Conservation (phyloP, 306 rosid genomes). For the Pachyrhizus erosus region DNA sequence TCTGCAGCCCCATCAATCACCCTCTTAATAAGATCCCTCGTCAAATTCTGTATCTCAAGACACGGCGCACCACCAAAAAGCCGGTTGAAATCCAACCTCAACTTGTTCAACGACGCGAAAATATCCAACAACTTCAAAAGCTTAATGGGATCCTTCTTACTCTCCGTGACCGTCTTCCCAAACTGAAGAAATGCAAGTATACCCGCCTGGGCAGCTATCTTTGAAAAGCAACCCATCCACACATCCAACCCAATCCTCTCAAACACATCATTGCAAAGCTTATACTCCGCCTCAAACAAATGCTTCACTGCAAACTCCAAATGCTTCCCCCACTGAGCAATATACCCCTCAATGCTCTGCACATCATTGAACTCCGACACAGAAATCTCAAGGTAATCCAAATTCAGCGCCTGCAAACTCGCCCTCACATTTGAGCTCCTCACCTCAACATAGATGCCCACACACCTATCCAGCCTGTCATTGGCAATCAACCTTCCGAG, state of each 20-base stretch:
- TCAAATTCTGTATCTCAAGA: conserved; percentile 85
- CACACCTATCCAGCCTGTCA: conserved; percentile 77
- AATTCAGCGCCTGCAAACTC: conserved; percentile 84
- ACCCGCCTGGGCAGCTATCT: conserved; percentile 96
- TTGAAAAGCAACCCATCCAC: conserved; percentile 97
- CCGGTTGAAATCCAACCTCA: conserved; percentile 93
- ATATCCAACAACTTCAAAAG: conserved; percentile 91
- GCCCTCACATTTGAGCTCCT: conserved; percentile 93
- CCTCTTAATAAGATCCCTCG: conserved; percentile 95
- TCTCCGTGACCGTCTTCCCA: conserved; percentile 92
- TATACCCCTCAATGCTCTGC: conserved; percentile 90
- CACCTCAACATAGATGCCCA: conserved; percentile 83
- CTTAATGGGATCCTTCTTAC: conserved; percentile 96
- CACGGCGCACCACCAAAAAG: conserved; percentile 93
- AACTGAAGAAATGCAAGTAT: conserved; percentile 95
- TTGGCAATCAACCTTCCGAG: conserved; percentile 81
- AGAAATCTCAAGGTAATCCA: conserved; percentile 95
- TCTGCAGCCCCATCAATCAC: conserved; percentile 94
- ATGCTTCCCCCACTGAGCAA: conserved; percentile 96
- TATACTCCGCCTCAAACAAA: conserved; percentile 94
- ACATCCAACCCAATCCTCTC: conserved; percentile 89
- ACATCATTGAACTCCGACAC: conserved; percentile 92
- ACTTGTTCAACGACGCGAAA: conserved; percentile 88
- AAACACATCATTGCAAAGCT: conserved; percentile 94
- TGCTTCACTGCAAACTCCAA: conserved; percentile 99